A percentile compares a stretch with the other conserved stretches of the same genome.
Evolutionary conservation across 1,139 yeast species (phyloP).

Genomic region (Suhomyces wounanorum): DNA sequence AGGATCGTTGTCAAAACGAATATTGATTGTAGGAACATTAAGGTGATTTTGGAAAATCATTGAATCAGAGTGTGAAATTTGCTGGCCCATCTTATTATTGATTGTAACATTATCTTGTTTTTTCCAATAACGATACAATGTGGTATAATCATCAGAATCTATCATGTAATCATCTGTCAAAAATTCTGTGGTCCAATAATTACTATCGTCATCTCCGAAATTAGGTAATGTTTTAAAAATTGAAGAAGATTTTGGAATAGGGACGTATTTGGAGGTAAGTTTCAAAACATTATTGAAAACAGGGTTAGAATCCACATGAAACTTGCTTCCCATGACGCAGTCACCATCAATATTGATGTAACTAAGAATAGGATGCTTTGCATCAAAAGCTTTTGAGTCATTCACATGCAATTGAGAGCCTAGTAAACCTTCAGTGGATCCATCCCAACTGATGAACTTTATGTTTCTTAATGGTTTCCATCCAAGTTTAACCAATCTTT

Average conservation of each 20-base stretch:
- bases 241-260: conserved; percentile 32
- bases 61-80: conserved; percentile 30
- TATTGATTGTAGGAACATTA: conserved; percentile 36
- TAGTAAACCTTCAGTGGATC: conserved; percentile 35
- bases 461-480: conserved; percentile 50
- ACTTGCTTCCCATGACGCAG: conserved; percentile 41
- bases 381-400: conserved; percentile 24
- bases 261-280: conserved; percentile 35
- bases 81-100: conserved; percentile 34
- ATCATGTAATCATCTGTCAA: conserved; percentile 13
- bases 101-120: conserved; percentile 36
- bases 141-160: conserved; percentile 25
- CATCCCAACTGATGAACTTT: conserved; percentile 49
- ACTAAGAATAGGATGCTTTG: conserved; percentile 32
- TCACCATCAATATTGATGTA: conserved; percentile 47
- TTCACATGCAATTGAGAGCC: conserved; percentile 34
- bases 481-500: conserved; percentile 34
- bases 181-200: conserved; percentile 4
- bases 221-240: conserved; percentile 15
- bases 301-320: conserved; percentile 42
- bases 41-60: conserved; percentile 37
- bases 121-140: conserved; percentile 42
- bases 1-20: conserved; percentile 37
- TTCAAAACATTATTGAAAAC: conserved; percentile 36
- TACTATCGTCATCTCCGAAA: conserved; percentile 1